Conservation (phyloP, 208 protist genomes). For the Leishmania major region DNA sequence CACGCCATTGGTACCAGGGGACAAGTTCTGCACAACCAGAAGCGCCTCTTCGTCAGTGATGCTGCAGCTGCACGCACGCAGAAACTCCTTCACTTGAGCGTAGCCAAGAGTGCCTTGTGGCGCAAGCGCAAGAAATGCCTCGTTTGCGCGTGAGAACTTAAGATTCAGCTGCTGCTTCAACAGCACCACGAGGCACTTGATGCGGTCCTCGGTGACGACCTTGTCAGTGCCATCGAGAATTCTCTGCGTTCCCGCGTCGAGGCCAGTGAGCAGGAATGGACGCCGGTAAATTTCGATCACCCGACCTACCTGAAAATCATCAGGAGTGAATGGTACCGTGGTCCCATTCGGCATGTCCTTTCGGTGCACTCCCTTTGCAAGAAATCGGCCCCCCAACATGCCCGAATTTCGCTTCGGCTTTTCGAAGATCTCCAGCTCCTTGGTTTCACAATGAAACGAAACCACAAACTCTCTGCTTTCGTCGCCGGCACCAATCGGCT, state of each 20-base stretch:
- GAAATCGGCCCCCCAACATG: constrained; percentile 90
- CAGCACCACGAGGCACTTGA: constrained; percentile 73
- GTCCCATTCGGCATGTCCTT: constrained; percentile 71
- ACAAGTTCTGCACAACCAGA: constrained; percentile 77
- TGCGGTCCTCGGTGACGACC: constrained; percentile 52
- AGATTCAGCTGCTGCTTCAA: constrained; percentile 85
- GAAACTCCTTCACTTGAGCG: constrained; percentile 79
- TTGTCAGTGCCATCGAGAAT: constrained; percentile 74
- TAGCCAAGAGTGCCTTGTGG: constrained; percentile 80
- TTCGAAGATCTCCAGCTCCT: constrained; percentile 89
- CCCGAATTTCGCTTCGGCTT: constrained; percentile 83
- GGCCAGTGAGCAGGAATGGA: constrained; percentile 72
- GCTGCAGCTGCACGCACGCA: constrained; percentile 80
- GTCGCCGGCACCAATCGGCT: constrained; percentile 74
- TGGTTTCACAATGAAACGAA: constrained; percentile 88
- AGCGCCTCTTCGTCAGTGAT: constrained; percentile 86
- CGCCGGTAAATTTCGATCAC: constrained; percentile 73
- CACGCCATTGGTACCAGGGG: constrained; percentile 58
- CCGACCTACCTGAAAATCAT: constrained; percentile 81
- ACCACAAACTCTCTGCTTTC: constrained; percentile 85
- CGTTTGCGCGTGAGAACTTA: constrained; percentile 72
- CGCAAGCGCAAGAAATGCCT: constrained; percentile 77
- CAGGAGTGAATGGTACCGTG: constrained; percentile 57
- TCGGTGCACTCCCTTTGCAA: constrained; percentile 75
- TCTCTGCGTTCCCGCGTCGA: constrained; percentile 69